These are phyloP conservation scores for Penicillium griseofulvum DNA, from an alignment of 2,329 filamentous ascomycete species.

Conservation along the genomic window DNA sequence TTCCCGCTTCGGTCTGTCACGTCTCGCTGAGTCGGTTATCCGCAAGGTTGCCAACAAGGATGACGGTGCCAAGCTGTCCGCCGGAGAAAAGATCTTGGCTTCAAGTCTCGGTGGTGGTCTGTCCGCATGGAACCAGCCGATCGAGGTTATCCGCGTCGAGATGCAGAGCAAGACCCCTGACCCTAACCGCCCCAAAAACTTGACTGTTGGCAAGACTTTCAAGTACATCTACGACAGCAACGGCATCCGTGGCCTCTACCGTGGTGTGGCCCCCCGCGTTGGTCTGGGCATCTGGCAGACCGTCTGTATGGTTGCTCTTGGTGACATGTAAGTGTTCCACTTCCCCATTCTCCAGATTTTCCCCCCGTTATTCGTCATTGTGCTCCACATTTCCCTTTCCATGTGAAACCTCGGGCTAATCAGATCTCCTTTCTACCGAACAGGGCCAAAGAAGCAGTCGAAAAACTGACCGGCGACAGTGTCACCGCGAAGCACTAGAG, in stretches of 20 bases:
- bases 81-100: slow-evolving; percentile 84
- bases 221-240: slow-evolving; percentile 88
- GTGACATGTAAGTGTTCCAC: slow-evolving; percentile 76
- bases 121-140: slow-evolving; percentile 98
- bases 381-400: slow-evolving; percentile 4
- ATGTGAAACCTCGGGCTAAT: slow-evolving; percentile 34
- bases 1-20: slow-evolving; percentile 87
- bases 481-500: slow-evolving; percentile 64
- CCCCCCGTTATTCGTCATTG: not conserved
- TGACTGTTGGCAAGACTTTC: slow-evolving; percentile 83
- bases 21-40: slow-evolving; percentile 87
- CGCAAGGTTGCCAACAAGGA: slow-evolving; percentile 75
- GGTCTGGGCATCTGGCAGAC: slow-evolving; percentile 98
- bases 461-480: slow-evolving; percentile 62
- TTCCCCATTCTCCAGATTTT: not conserved
- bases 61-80: slow-evolving; percentile 71
- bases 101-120: slow-evolving; percentile 87
- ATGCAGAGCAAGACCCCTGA: slow-evolving; percentile 99
- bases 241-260: slow-evolving; percentile 88
- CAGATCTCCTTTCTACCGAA: slow-evolving; percentile 24
- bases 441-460: slow-evolving; percentile 64
- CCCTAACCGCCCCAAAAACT: slow-evolving; percentile 97
- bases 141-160: slow-evolving; percentile 98
- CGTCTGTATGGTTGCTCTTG: slow-evolving; percentile 98
- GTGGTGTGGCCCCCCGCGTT: slow-evolving; percentile 89